Conservation (phyloP, 768 basidiomycete genomes). For the Boletellus emodensis region DNA sequence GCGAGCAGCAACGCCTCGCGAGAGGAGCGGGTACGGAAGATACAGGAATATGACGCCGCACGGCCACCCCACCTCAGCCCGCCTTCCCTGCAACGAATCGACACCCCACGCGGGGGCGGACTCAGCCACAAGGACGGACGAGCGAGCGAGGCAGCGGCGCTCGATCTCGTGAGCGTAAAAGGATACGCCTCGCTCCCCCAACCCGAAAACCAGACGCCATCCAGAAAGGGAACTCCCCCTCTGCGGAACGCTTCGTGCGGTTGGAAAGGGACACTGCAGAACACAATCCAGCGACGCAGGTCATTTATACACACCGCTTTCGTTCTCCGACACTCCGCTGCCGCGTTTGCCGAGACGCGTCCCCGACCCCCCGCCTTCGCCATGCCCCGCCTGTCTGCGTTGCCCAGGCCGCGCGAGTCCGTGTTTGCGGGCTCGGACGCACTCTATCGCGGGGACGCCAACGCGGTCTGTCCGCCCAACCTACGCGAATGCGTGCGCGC, state of each 20-base stretch:
- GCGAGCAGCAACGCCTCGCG: slow-evolving; percentile 39
- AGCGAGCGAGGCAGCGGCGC: slow-evolving; percentile 36
- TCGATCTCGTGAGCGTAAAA: slow-evolving; percentile 50
- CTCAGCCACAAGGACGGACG: slow-evolving; percentile 37
- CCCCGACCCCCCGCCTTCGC: slow-evolving; percentile 2
- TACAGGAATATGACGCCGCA: slow-evolving; percentile 80
- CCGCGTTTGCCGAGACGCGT: slow-evolving; percentile 11
- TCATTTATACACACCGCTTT: slow-evolving; percentile 4
- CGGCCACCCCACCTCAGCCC: slow-evolving; percentile 42
- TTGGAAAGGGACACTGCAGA: slow-evolving; percentile 61
- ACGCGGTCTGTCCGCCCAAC: slow-evolving; percentile 66
- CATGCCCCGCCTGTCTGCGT: slow-evolving; percentile 46
- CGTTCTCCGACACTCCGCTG: slow-evolving; percentile 21
- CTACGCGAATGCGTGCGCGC: slow-evolving; percentile 72
- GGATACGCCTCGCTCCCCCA: slow-evolving; percentile 71
- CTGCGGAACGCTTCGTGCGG: slow-evolving; percentile 61
- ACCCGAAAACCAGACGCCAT: slow-evolving; percentile 68
- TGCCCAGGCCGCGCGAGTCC: slow-evolving; percentile 53
- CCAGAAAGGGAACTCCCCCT: slow-evolving; percentile 35
- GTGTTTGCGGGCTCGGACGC: slow-evolving; percentile 67
- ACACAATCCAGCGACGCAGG: not conserved
- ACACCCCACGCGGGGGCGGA: slow-evolving; percentile 46
- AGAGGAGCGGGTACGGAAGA: slow-evolving; percentile 57
- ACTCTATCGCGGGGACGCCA: slow-evolving; percentile 57
- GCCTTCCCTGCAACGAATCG: slow-evolving; percentile 42